phyloP scores from a whole-genome alignment of 2,329 filamentous ascomycete genomes.

The Phoma sp. region DNA sequence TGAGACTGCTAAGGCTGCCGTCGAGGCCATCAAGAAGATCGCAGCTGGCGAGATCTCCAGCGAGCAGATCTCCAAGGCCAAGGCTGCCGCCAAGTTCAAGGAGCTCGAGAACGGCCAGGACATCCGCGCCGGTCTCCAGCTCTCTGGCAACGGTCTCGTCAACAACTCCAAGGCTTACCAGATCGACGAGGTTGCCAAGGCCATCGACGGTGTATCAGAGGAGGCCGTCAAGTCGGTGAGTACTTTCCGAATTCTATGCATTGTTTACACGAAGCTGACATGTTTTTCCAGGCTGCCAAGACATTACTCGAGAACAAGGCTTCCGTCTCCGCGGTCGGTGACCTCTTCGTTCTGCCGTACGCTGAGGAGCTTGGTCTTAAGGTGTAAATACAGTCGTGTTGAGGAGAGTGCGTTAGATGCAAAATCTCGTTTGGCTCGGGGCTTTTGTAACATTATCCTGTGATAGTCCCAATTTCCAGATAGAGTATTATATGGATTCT shows the following conservation, averaged over 20 bases:
- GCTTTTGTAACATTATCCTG: constrained; percentile 51
- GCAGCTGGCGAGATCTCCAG: constrained; percentile 75
- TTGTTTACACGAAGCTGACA: constrained; percentile 26
- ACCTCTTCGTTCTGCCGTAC: constrained; percentile 88
- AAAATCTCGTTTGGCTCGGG: constrained; percentile 40
- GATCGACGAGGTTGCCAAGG: constrained; percentile 78
- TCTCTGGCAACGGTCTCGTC: constrained; percentile 83
- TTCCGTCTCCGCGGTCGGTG: constrained; percentile 86
- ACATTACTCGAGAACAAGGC: constrained; percentile 86
- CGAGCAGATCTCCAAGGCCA: constrained; percentile 90
- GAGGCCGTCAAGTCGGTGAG: constrained; percentile 86
- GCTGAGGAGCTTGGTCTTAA: constrained; percentile 93
- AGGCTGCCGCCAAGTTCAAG: constrained; percentile 91
- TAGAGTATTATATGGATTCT: constrained; percentile 47
- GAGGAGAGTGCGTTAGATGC: constrained; percentile 33
- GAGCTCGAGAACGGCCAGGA: constrained; percentile 82
- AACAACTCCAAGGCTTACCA: constrained; percentile 83
- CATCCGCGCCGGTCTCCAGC: constrained; percentile 76
- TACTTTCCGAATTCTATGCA: constrained; percentile 22
- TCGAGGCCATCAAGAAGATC: constrained; percentile 82
- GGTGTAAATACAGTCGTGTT: constrained; percentile 70
- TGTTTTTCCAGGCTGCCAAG: constrained; percentile 74
- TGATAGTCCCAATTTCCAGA: constrained; percentile 50
- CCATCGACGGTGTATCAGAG: constrained; percentile 78
- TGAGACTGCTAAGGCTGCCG: constrained; percentile 74